Evolutionary conservation across 371 early-diverging fungal species (phyloP), one percentile per base, ranked within the genome.

Genomic region (Neoconidiobolus thromboides): DNA sequence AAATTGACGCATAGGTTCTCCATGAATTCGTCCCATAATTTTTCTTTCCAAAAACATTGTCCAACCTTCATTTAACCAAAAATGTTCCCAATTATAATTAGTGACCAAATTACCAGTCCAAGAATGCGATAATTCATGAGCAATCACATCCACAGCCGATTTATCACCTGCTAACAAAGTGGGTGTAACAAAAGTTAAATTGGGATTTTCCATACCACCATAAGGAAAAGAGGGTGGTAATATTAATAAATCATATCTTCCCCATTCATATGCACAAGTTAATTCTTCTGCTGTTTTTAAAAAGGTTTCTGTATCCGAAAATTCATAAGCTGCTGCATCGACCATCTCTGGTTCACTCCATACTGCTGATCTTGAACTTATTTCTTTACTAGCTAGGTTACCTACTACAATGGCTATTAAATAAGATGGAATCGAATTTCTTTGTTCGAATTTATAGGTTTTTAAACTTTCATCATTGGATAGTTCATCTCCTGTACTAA

Each of bases 81-180:
- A 87, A 41, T 60, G 72, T 76, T 76, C 81, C 95, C 96, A 94
- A 76, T 83, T 87, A 51, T 75, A 69, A 41, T 85, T 83, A 2
- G 96, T 94, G 43, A 95, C 96, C 62, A 95, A 70, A 70, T 96
- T 96, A 48, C 97, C 97, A 76, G 87, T 88, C 94, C 94, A 96
- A 70, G 86, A 57, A 73, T 97, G 97, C 43, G 93, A 76, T 65
- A 93, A 86, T 69, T 97, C 97, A 70, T 97, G 97, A n/a, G 91
- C 91, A 44, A 96, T 84, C n/a, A 97, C 94, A 71, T 96, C 95
- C 2, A 91, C 91, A 54, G 93, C 77, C 52, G 91, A 89, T 49
- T 87, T 80, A 68, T 97, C 98, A 58, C 95, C 96, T 44, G 95
- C 93, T 65, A 95, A 80, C 42, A 89, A 72, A 40, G 87, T 87